phyloP scores from a whole-genome alignment of 2,329 filamentous ascomycete species.

The Drechslerella stenobrocha region DNA sequence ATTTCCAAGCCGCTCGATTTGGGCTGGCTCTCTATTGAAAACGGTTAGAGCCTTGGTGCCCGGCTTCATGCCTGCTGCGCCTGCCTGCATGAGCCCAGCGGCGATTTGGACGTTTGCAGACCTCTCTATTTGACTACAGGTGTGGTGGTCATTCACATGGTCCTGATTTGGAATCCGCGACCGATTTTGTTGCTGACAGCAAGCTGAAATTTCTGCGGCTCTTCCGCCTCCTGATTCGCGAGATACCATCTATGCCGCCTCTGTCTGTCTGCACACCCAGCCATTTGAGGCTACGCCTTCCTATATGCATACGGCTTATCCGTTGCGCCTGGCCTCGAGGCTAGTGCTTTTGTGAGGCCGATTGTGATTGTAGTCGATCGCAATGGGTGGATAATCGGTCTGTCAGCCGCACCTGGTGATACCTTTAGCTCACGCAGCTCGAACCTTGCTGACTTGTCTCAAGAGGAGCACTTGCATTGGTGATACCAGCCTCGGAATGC shows the following conservation, averaged over 20 bases:
- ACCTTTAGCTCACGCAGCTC: background rate
- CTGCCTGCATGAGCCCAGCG: constrained; percentile 4
- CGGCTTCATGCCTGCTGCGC: background rate
- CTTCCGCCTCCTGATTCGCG: too few species aligned
- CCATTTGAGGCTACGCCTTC: too few species aligned
- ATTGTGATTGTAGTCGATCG: too few species aligned
- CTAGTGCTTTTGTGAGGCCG: too few species aligned
- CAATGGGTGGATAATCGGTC: too few species aligned
- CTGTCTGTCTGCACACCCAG: too few species aligned
- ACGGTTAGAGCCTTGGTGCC: constrained; percentile 8
- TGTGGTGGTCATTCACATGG: constrained; percentile 1
- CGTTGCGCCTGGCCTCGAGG: too few species aligned
- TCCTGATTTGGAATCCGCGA: too few species aligned
- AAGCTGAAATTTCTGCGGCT: too few species aligned
- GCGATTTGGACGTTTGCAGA: too few species aligned
- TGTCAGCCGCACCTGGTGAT: constrained; percentile 7
- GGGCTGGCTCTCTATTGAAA: constrained; percentile 15
- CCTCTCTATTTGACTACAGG: background rate
- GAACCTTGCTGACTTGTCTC: background rate
- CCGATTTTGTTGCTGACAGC: too few species aligned
- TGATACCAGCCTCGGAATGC: constrained; percentile 7
- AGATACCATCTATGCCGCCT: too few species aligned
- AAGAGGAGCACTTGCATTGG: constrained; percentile 1
- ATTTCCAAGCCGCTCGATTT: constrained; percentile 22
- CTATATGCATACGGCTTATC: background rate